phyloP scores from a whole-genome alignment of 371 early-diverging fungal genomes.

The Batrachochytrium dendrobatidis region DNA sequence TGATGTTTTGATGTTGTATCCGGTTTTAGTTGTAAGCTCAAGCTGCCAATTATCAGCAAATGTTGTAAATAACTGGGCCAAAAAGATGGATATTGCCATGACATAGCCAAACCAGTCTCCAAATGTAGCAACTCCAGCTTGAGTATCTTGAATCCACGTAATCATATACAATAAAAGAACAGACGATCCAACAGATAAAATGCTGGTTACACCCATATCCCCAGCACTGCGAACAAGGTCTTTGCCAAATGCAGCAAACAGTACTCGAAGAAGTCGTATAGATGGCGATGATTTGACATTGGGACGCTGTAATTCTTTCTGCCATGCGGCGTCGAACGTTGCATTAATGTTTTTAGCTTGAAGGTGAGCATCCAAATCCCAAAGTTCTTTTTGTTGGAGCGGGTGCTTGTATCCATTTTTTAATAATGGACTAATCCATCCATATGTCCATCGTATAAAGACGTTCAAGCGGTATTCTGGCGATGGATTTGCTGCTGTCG shows the following conservation, averaged over 20 bases:
- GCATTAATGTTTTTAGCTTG: neutral
- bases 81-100: constrained; percentile 9
- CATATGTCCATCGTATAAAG: neutral
- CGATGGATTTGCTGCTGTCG: neutral
- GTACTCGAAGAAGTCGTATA: neutral
- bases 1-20: constrained; percentile 10
- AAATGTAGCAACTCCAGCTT: neutral
- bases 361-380: neutral
- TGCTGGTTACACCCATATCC: constrained; percentile 1
- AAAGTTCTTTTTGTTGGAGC: constrained; percentile 1
- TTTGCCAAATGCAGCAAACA: constrained; percentile 6
- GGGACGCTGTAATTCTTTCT: neutral
- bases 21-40: constrained; percentile 7
- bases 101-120: constrained; percentile 7
- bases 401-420: constrained; percentile 6
- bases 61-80: constrained; percentile 11
- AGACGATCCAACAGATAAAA: constrained; percentile 4
- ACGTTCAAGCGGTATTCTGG: neutral
- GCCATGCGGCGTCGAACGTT: constrained; percentile 4
- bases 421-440: constrained; percentile 5
- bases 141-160: constrained; percentile 2
- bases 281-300: neutral
- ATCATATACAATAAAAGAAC: constrained; percentile 8
- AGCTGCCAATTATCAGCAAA: constrained; percentile 10
- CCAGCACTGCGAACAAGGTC: constrained; percentile 3